Evolutionary conservation across 768 basidiomycete genomes (phyloP), one percentile per base, ranked within the genome.

Genomic region (Xanthoconium stramineum): DNA sequence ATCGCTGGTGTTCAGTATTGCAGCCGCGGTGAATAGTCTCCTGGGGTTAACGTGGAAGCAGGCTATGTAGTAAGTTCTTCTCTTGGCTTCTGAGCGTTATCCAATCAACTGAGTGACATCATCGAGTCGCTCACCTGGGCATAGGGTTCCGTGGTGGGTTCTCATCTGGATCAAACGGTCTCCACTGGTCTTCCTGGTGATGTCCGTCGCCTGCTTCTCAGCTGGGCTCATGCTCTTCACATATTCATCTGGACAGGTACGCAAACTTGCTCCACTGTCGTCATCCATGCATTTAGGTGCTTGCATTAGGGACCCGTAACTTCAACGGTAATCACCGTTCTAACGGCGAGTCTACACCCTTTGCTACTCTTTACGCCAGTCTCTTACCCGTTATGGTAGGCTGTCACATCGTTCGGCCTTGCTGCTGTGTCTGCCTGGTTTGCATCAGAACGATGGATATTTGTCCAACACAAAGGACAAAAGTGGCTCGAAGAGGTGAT

Each of bases 111-210:
- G 40, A 62, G 63, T 67, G 54, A 64, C 61, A 56, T 57, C 59
- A 61, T 54, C 11, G 52, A 80, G 79, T 56, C 81, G 80, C 35
- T 82, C 81, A 7, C 80, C 80, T 51, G 78, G 80, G 51, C 76
- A 81, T 60, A 76, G 80, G 58, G 80, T 82, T 48, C 80, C 80
- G 10, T 81, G 80, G 80, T 81, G 80, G 80, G 79, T 82, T 24
- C 67, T 80, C 40, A 91, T 91, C 61, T 92, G 88, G 89, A 91
- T 91, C 74, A 91, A 91, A 67, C 78, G 89, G 36, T 89, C 88
- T 6, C 89, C 89, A 14, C 77, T 92, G 35, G 86, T 91, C 58
- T 90, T 91, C 74, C 81, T 91, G 45, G 89, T 91, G 56, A 78
- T 91, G 68, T 89, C 90, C 51, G 89, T 91, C 44, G 87, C 88